phyloP scores from a whole-genome alignment of 2,329 filamentous ascomycete genomes.

The Hypoxylon sp. region DNA sequence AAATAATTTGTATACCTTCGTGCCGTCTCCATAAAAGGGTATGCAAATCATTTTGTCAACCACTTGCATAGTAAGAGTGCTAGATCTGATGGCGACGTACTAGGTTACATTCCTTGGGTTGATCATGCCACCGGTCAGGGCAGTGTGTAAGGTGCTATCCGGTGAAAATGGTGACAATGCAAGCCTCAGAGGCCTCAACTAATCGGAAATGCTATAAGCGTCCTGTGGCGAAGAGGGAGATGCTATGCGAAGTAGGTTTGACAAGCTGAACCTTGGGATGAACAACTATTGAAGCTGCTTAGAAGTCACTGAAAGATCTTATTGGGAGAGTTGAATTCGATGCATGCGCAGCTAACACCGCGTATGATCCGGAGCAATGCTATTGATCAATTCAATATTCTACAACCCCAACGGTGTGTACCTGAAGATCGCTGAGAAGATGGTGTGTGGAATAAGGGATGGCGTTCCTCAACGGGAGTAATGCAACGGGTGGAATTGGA shows the following conservation, averaged over 20 bases:
- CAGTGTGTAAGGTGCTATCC: neutral
- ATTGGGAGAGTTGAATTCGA: slow-evolving; percentile 20
- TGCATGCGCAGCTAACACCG: slow-evolving; percentile 15
- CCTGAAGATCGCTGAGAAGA: slow-evolving; percentile 37
- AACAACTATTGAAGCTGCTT: slow-evolving; percentile 3
- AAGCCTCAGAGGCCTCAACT: slow-evolving; percentile 25
- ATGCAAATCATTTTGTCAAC: too few species aligned
- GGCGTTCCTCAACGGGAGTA: slow-evolving; percentile 28
- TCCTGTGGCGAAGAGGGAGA: slow-evolving; percentile 16
- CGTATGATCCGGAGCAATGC: slow-evolving; percentile 18
- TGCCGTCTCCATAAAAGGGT: too few species aligned
- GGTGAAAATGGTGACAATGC: slow-evolving; percentile 25
- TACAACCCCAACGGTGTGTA: slow-evolving; percentile 18
- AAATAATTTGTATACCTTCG: too few species aligned
- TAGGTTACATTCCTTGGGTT: slow-evolving; percentile 7
- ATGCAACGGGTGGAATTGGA: slow-evolving; percentile 17
- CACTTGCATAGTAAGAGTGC: too few species aligned
- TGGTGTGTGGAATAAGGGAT: slow-evolving; percentile 21
- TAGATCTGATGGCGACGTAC: slow-evolving; percentile 25
- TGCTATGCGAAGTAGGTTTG: slow-evolving; percentile 10
- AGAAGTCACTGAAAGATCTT: slow-evolving; percentile 2
- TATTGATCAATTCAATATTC: slow-evolving; percentile 33
- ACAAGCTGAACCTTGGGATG: slow-evolving; percentile 7
- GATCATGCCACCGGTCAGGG: slow-evolving; percentile 3
- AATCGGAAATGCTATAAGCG: slow-evolving; percentile 14